Evolutionary conservation across 371 early-diverging fungal species (phyloP), one percentile per base, ranked within the genome.

Genomic region (Rhizomucor miehei): DNA sequence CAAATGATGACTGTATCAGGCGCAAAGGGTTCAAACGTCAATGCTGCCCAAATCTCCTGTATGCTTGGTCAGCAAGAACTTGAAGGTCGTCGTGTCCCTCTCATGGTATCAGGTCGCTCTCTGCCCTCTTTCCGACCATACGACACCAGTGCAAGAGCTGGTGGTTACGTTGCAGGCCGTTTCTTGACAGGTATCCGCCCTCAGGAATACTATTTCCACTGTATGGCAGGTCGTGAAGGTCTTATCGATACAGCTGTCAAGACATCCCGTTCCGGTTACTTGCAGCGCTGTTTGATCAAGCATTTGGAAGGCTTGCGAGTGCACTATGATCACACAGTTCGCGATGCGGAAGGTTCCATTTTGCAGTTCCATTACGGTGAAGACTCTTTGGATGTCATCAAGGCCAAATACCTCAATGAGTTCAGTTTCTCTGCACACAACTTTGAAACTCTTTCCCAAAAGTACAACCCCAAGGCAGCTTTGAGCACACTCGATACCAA

Each of bases 141-240:
- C 51, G 98, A 97, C 60, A 84, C 91, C 3, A 77, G 86, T 36
- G 91, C 95, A 1, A 84, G 94, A 59, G 96, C 99, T 36, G 99
- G 98, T 71, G 99, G 99, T 37, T 99, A 87, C 67, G 94, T 99
- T 71, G 89, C 94, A 20, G 96, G 96, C 56, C 91, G 99, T 65
- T 99, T 99, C 92, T 89, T 99, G 85, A 98, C 98, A 3, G 99
- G 99, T 47, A 93, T 99, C 63, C 90, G 91, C 62, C 97, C 98
- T 20, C 95, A 96, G 62, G 91, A 89, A 67, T 92, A 85, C 72
- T 89, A 89, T 67, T 92, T 90, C 83, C 89, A 88, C 77, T 96
- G 96, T 73, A 99, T 99, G 99, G 99, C 99, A 59, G 99, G 99
- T 67, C 95, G 99, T 78, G 99, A 99, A 87, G 99, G 99, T 63